Percentiles rank a stretch among this genome's conserved stretches.
Evolutionary conservation across 108 stramenopile genomes (phyloP).

Genomic region (Parmales sp.): DNA sequence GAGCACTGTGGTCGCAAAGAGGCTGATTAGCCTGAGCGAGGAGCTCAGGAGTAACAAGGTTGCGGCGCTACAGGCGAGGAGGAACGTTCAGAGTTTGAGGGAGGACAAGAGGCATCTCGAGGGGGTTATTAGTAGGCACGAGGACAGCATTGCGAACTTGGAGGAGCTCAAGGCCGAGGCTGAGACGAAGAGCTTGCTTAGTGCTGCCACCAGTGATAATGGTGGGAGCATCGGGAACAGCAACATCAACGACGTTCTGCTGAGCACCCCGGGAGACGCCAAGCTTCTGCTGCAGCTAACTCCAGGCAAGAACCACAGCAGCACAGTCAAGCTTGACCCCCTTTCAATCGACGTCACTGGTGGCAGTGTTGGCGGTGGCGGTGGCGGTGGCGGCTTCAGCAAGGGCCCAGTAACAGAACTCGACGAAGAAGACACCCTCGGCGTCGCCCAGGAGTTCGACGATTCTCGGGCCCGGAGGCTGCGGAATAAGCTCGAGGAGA

Average conservation of each 20-base stretch:
- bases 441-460: slow-evolving; percentile 13
- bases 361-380: slow-evolving; percentile 1
- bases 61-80: slow-evolving; percentile 6
- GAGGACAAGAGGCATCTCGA: slow-evolving; percentile 25
- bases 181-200: slow-evolving; percentile 11
- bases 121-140: background rate
- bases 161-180: slow-evolving; percentile 17
- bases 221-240: background rate
- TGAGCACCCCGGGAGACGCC: background rate
- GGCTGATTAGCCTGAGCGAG: slow-evolving; percentile 19
- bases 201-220: no score
- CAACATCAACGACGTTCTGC: background rate
- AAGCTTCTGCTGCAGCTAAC: slow-evolving; percentile 5
- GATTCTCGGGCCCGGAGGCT: background rate
- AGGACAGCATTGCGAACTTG: slow-evolving; percentile 11
- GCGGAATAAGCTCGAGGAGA: background rate
- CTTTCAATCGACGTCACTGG: background rate
- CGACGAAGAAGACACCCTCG: slow-evolving; percentile 10
- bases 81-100: slow-evolving; percentile 16
- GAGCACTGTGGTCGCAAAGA: slow-evolving; percentile 11
- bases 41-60: slow-evolving; percentile 15
- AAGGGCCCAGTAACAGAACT: background rate
- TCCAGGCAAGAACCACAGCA: background rate
- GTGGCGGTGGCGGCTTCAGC: background rate
- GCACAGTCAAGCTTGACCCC: background rate